Evolutionary conservation across 2,329 filamentous ascomycete genomes (phyloP).

Genomic region (Daldinia eschscholtzii): DNA sequence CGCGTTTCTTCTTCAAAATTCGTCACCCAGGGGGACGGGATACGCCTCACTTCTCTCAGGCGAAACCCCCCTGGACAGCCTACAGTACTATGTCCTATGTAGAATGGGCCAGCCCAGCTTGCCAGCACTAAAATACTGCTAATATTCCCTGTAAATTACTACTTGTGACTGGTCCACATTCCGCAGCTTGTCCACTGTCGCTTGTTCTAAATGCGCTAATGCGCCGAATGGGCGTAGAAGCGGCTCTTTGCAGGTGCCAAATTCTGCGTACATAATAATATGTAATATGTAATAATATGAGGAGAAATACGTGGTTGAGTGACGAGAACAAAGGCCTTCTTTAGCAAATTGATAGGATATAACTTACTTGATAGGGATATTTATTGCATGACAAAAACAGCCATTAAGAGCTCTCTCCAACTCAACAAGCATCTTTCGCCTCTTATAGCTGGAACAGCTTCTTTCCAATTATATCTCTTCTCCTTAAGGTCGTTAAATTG

Average conservation of each 20-base stretch:
- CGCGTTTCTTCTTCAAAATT: conserved; percentile 31
- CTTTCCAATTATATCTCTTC: conserved; percentile 25
- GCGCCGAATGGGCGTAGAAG: conserved; percentile 23
- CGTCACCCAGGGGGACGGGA: conserved; percentile 28
- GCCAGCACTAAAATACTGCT: conserved; percentile 25
- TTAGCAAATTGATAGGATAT: conserved; percentile 16
- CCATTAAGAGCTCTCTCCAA: background rate
- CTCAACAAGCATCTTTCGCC: background rate
- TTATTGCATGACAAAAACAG: conserved; percentile 30
- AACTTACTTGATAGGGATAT: conserved; percentile 9
- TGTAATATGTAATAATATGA: background rate
- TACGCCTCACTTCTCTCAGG: conserved; percentile 32
- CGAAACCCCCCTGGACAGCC: conserved; percentile 18
- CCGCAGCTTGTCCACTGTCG: conserved; percentile 28
- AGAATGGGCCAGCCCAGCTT: conserved; percentile 3
- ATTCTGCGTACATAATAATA: conserved; percentile 20
- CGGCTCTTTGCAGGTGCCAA: conserved; percentile 34
- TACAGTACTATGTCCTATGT: too few species aligned
- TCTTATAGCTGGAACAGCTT: conserved; percentile 10
- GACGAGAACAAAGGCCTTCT: conserved; percentile 26
- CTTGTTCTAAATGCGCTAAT: conserved; percentile 21
- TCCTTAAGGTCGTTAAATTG: conserved; percentile 10
- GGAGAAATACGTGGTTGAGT: background rate
- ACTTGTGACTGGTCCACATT: conserved; percentile 29
- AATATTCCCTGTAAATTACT: conserved; percentile 39